Base-by-base conservation (phyloP, 1,284 basidiomycete species). In the Tilletia walkeri region DNA sequence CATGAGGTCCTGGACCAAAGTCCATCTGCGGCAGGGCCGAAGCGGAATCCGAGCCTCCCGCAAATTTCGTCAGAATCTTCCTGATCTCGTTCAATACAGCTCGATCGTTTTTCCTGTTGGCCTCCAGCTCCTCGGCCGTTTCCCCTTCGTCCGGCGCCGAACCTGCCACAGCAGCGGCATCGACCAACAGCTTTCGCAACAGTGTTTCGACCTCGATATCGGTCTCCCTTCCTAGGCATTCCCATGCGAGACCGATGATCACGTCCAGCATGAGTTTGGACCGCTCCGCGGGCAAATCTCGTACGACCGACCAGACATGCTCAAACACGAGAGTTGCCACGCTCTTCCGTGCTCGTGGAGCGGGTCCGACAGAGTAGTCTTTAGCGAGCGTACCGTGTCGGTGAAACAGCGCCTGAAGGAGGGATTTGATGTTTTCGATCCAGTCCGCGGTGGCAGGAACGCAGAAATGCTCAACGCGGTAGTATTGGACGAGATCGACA, bases 391-490 rank as follows among this genome's bases (percentile, higher is more conserved):
- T 50, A 36, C 63, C 79, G 50, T 69, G 68, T 24, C 79, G 74
- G 45, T 80, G 73, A 72, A 78, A 81, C 50, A 82, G 79, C 0
- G 80, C 81, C 45, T 78, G 71, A 47, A 82, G 66, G 1, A 83
- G 76, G 9, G 72, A 69, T 10, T 74, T 72, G 38, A 81, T 76
- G 70, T 81, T 80, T 48, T 67, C 56, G 34, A 83, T 76, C 82
- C 82, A 83, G 12, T 76, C 72, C 1, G 78, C 72, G 20, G 76
- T 75, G 67, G 78, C 77, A 2, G 82, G 82, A 20, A 83, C 67
- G 68, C 80, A 82, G 20, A 77, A 76, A 66, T 81, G 77, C 68
- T 81, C 76, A 0, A 69, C 67, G 65, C 76, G 74, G 69, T 78
- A 78, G 71, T 77, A 79, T 18, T 75, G 71, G 10, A 83, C 72